These are phyloP conservation scores for Suillus sp. DNA, from an alignment of 768 basidiomycete species.

Conservation along the genomic window DNA sequence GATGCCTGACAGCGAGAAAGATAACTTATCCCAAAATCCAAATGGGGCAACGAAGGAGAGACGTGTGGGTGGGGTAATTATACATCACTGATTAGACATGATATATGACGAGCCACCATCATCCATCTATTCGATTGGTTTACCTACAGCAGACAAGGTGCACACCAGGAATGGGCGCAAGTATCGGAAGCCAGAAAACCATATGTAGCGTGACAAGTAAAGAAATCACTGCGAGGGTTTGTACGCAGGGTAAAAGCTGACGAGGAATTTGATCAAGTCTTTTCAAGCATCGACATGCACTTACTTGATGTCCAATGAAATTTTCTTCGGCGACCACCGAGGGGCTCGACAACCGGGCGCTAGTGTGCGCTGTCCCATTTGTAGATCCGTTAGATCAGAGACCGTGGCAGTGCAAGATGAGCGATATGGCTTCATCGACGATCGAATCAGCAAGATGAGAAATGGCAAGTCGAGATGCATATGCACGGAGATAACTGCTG, in stretches of 20 bases:
- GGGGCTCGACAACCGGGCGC: slow-evolving; percentile 27
- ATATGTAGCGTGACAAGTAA: not conserved
- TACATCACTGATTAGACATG: no score
- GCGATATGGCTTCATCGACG: slow-evolving; percentile 28
- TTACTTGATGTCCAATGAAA: slow-evolving; percentile 25
- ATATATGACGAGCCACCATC: no score
- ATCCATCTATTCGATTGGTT: not conserved
- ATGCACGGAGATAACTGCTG: slow-evolving; percentile 53
- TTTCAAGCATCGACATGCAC: slow-evolving; percentile 16
- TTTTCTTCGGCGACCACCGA: slow-evolving; percentile 26
- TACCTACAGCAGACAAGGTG: not conserved
- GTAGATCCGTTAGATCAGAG: slow-evolving; percentile 30
- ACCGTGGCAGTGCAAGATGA: slow-evolving; percentile 30
- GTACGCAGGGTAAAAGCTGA: slow-evolving; percentile 31
- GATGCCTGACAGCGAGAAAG: no score
- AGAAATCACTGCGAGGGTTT: not conserved
- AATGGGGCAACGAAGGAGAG: no score
- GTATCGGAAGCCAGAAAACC: not conserved
- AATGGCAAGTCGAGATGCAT: not conserved
- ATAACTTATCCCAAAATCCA: no score
- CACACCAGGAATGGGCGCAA: not conserved
- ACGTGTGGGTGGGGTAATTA: no score
- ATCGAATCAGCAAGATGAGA: not conserved
- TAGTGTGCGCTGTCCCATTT: slow-evolving; percentile 22
- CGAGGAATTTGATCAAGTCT: not conserved